phyloP scores from a whole-genome alignment of 1,284 basidiomycete species.

The Cutaneotrichosporon dermatis region DNA sequence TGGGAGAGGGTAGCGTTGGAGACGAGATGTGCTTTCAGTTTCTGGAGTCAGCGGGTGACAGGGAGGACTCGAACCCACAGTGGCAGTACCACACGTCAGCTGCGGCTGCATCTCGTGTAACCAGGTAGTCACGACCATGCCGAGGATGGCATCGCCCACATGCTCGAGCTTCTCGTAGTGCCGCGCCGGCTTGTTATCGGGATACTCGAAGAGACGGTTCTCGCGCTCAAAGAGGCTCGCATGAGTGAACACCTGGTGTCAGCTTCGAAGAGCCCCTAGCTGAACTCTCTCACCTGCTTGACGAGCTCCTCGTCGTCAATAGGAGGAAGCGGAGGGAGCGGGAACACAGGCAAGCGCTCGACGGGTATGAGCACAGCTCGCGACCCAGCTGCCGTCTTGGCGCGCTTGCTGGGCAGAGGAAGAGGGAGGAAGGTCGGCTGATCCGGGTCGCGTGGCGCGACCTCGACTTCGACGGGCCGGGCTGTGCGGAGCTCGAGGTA shows the following conservation, averaged over 20 bases:
- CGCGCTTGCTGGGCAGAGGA: constrained; percentile 36
- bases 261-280: background rate
- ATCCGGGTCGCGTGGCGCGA: background rate
- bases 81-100: constrained; percentile 40
- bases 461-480: background rate
- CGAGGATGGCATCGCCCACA: constrained; percentile 43
- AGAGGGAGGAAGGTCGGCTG: constrained; percentile 19
- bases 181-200: constrained; percentile 16
- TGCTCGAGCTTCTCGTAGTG: constrained; percentile 47
- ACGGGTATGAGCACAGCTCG: constrained; percentile 34
- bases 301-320: constrained; percentile 29
- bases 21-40: constrained; percentile 46
- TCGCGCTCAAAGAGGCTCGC: constrained; percentile 27
- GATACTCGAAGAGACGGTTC: constrained; percentile 35
- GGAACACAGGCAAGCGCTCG: constrained; percentile 38
- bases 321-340: constrained; percentile 36
- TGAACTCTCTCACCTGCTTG: constrained; percentile 20
- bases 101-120: constrained; percentile 38
- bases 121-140: constrained; percentile 43
- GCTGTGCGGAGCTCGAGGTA: background rate
- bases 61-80: constrained; percentile 24
- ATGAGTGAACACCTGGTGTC: constrained; percentile 30
- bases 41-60: constrained; percentile 21
- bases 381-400: constrained; percentile 23
- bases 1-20: constrained; percentile 45